A percentile compares a stretch with the other conserved stretches of the same genome.
phyloP scores from a whole-genome alignment of 495 filamentous ascomycete genomes.

The Neurospora terricola region DNA sequence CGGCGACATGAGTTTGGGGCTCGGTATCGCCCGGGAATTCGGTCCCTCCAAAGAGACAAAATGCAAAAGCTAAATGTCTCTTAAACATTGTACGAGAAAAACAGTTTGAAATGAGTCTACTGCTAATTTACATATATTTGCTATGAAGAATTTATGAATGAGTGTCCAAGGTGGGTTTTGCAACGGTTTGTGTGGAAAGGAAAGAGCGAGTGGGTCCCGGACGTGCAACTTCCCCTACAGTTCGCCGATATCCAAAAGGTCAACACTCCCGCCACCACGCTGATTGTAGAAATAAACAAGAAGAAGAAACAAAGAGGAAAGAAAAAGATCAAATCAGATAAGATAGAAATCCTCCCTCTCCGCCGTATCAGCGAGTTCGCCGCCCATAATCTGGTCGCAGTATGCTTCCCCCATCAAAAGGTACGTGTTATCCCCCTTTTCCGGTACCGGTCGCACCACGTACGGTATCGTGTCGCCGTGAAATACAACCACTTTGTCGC shows the following conservation, averaged over 20 bases:
- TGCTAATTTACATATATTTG: not conserved
- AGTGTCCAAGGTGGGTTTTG: not conserved
- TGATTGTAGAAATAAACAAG: not conserved
- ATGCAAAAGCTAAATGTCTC: not conserved
- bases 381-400: constrained; percentile 10
- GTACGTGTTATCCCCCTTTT: not conserved
- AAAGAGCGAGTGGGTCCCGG: not conserved
- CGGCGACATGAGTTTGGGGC: not conserved
- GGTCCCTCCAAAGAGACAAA: not conserved
- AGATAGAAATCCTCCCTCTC: not conserved
- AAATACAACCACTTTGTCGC: constrained; percentile 10
- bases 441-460: constrained; percentile 3
- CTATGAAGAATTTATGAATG: not conserved
- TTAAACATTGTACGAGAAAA: not conserved
- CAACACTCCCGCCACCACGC: not conserved
- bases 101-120: not conserved
- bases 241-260: not conserved
- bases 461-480: constrained; percentile 6
- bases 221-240: not conserved
- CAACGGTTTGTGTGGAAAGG: not conserved
- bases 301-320: not conserved
- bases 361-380: not conserved
- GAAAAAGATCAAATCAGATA: not conserved
- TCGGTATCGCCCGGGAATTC: not conserved
- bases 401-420: constrained; percentile 8